phyloP scores from a whole-genome alignment of 2,329 filamentous ascomycete species.

The Penicillium sp. region DNA sequence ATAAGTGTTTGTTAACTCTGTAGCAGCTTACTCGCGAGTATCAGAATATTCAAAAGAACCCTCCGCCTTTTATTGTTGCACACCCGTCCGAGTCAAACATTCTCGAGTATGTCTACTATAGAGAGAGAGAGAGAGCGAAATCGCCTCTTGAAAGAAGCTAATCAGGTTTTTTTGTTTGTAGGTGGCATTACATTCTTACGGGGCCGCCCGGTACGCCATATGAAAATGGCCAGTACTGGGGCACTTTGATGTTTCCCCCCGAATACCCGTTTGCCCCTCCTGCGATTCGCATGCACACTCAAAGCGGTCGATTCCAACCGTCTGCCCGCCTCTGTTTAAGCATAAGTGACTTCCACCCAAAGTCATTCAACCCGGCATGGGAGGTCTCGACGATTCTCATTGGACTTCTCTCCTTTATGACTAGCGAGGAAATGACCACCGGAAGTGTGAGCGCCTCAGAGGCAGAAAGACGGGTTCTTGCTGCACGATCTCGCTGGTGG shows the following conservation, averaged over 20 bases:
- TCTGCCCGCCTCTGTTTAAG: constrained; percentile 90
- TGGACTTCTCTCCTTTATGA: constrained; percentile 96
- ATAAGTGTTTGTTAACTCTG: constrained; percentile 15
- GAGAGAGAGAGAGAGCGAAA: no score
- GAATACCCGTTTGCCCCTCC: constrained; percentile 98
- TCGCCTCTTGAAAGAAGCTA: constrained; percentile 13
- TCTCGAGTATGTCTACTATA: constrained; percentile 68
- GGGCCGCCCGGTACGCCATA: constrained; percentile 95
- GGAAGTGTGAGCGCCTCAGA: constrained; percentile 80
- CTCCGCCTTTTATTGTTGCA: constrained; percentile 85
- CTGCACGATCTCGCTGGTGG: constrained; percentile 87
- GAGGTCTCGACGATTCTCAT: constrained; percentile 96
- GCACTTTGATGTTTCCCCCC: constrained; percentile 89
- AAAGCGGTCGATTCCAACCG: constrained; percentile 91
- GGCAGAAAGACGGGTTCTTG: constrained; percentile 77
- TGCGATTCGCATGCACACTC: constrained; percentile 98
- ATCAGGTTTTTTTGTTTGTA: constrained; percentile 40
- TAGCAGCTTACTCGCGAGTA: constrained; percentile 66
- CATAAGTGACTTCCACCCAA: constrained; percentile 97
- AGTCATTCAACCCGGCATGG: constrained; percentile 98
- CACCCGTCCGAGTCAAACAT: constrained; percentile 92
- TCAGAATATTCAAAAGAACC: constrained; percentile 70
- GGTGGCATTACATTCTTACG: constrained; percentile 95
- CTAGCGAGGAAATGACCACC: constrained; percentile 97
- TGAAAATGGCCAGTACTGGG: constrained; percentile 96